Percentiles rank a stretch among this genome's conserved stretches.
Evolutionary conservation across 441 rosid species (phyloP).

Genomic region (Populus hybrid): DNA sequence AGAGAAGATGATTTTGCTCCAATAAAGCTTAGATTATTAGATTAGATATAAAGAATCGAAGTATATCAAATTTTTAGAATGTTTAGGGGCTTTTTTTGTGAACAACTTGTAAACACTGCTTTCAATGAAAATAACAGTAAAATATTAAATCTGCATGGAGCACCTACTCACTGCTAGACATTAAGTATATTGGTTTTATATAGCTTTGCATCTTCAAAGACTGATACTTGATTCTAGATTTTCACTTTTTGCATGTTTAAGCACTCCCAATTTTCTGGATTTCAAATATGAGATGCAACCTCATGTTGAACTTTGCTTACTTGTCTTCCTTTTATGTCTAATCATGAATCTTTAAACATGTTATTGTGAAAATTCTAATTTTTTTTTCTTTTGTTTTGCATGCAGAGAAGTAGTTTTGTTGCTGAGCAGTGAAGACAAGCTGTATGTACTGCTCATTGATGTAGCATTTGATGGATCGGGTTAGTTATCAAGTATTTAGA

Average conservation of each 20-base stretch:
- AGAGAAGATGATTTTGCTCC: not conserved
- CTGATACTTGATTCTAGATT: too few relatives aligned
- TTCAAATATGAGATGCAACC: not conserved
- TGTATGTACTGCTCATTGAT: constrained; percentile 69
- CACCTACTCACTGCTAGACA: not conserved
- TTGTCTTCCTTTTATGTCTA: not conserved
- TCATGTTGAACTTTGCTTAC: not conserved
- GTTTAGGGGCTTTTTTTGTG: not conserved
- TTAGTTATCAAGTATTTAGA: constrained; percentile 31
- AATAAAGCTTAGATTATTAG: not conserved
- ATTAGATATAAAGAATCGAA: not conserved
- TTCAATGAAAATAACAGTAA: not conserved
- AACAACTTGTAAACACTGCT: not conserved
- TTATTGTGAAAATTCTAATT: not conserved
- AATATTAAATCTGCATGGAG: not conserved
- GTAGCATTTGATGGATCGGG: constrained; percentile 64
- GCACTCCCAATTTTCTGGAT: not conserved
- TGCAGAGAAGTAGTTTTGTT: constrained; percentile 74
- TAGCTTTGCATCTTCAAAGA: not conserved
- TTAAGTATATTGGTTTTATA: not conserved
- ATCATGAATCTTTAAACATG: not conserved
- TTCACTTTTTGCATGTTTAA: too few relatives aligned
- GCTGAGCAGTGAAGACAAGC: constrained; percentile 58
- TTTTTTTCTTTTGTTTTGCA: constrained; percentile 12
- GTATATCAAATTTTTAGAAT: not conserved